Evolutionary conservation across 2,329 filamentous ascomycete species (phyloP).

Genomic region (Phyllachora maydis): DNA sequence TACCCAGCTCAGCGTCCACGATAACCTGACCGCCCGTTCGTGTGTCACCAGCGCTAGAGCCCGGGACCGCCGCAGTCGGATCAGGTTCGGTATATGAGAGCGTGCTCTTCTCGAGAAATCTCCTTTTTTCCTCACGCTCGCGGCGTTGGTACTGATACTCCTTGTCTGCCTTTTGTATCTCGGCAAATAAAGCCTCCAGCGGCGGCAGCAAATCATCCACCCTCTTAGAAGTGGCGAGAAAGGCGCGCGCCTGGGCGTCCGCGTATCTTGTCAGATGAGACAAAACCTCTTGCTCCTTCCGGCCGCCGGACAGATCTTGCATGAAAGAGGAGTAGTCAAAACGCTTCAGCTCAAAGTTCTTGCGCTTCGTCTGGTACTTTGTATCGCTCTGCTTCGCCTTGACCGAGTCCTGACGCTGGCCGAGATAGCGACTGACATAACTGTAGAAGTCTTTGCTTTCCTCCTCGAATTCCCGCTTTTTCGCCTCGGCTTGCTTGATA

Average conservation of each 20-base stretch:
- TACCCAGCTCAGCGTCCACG: slow-evolving; percentile 48
- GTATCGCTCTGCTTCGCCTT: slow-evolving; percentile 98
- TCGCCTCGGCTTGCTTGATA: slow-evolving; percentile 92
- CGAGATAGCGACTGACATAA: slow-evolving; percentile 88
- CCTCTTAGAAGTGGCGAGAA: slow-evolving; percentile 65
- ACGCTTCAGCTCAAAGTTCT: slow-evolving; percentile 89
- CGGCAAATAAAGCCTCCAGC: slow-evolving; percentile 66
- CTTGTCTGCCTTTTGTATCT: slow-evolving; percentile 88
- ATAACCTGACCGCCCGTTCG: slow-evolving; percentile 26
- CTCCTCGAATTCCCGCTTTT: slow-evolving; percentile 95
- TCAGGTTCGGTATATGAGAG: slow-evolving; percentile 53
- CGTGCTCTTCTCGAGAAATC: slow-evolving; percentile 75
- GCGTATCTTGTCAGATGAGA: slow-evolving; percentile 91
- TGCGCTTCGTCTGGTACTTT: slow-evolving; percentile 85
- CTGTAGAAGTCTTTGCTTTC: slow-evolving; percentile 98
- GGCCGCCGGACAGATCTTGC: slow-evolving; percentile 96
- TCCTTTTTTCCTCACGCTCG: slow-evolving; percentile 88
- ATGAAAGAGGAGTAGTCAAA: slow-evolving; percentile 99
- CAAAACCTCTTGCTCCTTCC: slow-evolving; percentile 91
- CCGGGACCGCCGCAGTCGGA: slow-evolving; percentile 16
- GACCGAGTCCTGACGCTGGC: slow-evolving; percentile 81
- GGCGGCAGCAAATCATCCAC: slow-evolving; percentile 76
- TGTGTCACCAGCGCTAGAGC: slow-evolving; percentile 9
- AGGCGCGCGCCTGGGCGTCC: slow-evolving; percentile 69
- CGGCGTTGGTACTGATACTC: slow-evolving; percentile 89